Base-by-base conservation (phyloP, 352 stramenopile species). In the Aphanomyces astaci region DNA sequence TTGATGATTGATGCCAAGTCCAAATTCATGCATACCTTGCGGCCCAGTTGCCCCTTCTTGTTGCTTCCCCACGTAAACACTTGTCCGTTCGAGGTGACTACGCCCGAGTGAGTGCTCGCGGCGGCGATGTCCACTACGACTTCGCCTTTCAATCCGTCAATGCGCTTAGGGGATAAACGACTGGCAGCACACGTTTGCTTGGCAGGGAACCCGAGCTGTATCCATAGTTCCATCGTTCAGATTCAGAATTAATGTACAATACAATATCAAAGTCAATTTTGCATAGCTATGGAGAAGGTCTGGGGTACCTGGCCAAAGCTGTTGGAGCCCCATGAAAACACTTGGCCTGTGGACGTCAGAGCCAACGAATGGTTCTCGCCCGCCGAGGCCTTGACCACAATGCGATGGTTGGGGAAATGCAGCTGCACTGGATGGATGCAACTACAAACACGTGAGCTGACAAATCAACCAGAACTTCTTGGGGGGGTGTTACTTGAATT, bases 271-370 rank as follows among this genome's bases (percentile, higher is more conserved):
- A n/a, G n/a, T n/a, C n/a, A n/a, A n/a, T n/a, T n/a, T n/a, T n/a
- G 11, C 19, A 66, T 28, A 22, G 15, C n/a, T 31, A 30, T 15
- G 3, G 9, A 22, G 13, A 1, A 27, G 55, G 10, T 7, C 4
- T 13, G 1, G 66, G 19, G 2, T 27, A 71, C 64, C 40, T 94
- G 86, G 4, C 84, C 82, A 56, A 89, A 91, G 56, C 82, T 89
- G 43, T 92, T 91, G 28, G 82, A 88, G n/a, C 86, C 86, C 84
- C 86, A 94, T 0, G 86, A 89, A 46, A 85, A 92, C 22, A 94
- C 64, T 64, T 91, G 80, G 1, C 86, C 86, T 2, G 70, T 80
- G 9, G 70, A 70, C 1, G 86, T 87, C 4, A 94, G 75, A 32
- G 82, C 86, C 36, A 94, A 66, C 22, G 83, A 87, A 72, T 94